phyloP scores from a whole-genome alignment of 192 early-diverging fungal species.

The Coemansia sp. region DNA sequence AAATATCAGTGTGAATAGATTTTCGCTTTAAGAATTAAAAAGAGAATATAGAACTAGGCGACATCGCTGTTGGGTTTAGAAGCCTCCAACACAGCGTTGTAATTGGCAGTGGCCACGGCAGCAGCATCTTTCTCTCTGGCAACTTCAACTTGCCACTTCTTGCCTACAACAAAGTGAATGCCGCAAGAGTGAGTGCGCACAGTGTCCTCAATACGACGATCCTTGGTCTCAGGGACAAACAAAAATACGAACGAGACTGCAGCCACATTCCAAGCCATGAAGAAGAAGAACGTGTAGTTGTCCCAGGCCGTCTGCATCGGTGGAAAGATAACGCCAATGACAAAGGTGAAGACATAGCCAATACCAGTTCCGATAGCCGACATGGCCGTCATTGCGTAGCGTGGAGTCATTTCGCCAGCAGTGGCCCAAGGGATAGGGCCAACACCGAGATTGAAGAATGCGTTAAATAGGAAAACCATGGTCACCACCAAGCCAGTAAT shows the following conservation, averaged over 20 bases:
- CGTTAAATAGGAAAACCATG: constrained; percentile 74
- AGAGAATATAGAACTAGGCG: not conserved
- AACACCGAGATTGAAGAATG: constrained; percentile 69
- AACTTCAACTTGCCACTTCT: constrained; percentile 45
- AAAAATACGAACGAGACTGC: constrained; percentile 68
- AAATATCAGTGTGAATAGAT: not conserved
- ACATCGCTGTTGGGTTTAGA: not conserved
- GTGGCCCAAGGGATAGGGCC: constrained; percentile 84
- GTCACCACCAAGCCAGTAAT: constrained; percentile 63
- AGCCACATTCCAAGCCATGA: constrained; percentile 65
- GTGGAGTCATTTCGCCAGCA: constrained; percentile 74
- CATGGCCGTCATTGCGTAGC: constrained; percentile 71
- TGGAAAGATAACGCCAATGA: constrained; percentile 67
- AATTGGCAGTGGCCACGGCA: not conserved
- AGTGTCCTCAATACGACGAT: constrained; percentile 71
- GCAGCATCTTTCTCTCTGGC: constrained; percentile 23
- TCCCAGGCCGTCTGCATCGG: constrained; percentile 53
- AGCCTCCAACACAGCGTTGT: not conserved
- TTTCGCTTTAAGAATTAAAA: not conserved
- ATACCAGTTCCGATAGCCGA: constrained; percentile 70
- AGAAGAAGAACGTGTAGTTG: constrained; percentile 68
- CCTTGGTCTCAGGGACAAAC: constrained; percentile 86
- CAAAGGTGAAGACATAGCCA: constrained; percentile 71
- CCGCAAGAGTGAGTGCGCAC: constrained; percentile 52
- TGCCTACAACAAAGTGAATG: constrained; percentile 52